Percentiles rank a stretch among this genome's conserved stretches.
phyloP scores from a whole-genome alignment of 1,284 basidiomycete genomes.

The Cutaneotrichosporon arboriforme region DNA sequence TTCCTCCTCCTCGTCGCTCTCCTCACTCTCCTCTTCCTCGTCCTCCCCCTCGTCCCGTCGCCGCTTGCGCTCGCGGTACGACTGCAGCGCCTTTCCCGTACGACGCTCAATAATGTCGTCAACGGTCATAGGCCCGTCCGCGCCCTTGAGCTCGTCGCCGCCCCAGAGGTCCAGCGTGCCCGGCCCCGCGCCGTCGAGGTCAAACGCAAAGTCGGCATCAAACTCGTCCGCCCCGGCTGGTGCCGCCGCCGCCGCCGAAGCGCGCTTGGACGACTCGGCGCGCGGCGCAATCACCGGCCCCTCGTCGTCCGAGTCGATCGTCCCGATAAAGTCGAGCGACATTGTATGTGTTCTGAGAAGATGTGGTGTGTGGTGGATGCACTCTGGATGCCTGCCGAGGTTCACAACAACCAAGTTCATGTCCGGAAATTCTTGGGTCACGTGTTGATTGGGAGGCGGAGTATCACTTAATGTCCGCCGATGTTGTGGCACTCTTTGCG shows the following conservation, averaged over 20 bases:
- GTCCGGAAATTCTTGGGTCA: constrained; percentile 15
- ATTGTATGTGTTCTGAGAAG: constrained; percentile 9
- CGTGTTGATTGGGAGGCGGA: constrained; percentile 2
- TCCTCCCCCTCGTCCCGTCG: constrained; percentile 33
- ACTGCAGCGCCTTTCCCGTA: constrained; percentile 46
- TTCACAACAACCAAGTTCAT: neutral
- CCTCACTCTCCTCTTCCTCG: constrained; percentile 26
- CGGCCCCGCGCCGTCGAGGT: constrained; percentile 62
- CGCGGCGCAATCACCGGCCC: constrained; percentile 23
- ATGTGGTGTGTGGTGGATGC: neutral
- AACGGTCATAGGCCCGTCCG: constrained; percentile 68
- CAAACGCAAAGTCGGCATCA: constrained; percentile 76
- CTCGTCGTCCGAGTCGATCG: constrained; percentile 50
- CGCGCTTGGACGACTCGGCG: constrained; percentile 17
- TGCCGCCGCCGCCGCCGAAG: constrained; percentile 27
- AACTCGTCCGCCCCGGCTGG: constrained; percentile 57
- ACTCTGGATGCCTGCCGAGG: neutral
- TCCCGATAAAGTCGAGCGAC: constrained; percentile 46
- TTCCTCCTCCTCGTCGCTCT: constrained; percentile 34
- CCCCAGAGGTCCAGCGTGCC: constrained; percentile 38
- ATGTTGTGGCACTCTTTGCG: neutral
- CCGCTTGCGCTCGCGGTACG: constrained; percentile 58
- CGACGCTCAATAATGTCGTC: constrained; percentile 83
- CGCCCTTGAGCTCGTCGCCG: constrained; percentile 33
- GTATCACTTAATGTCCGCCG: neutral